Conservation (phyloP, 768 basidiomycete species). For the Pisolithus orientalis region DNA sequence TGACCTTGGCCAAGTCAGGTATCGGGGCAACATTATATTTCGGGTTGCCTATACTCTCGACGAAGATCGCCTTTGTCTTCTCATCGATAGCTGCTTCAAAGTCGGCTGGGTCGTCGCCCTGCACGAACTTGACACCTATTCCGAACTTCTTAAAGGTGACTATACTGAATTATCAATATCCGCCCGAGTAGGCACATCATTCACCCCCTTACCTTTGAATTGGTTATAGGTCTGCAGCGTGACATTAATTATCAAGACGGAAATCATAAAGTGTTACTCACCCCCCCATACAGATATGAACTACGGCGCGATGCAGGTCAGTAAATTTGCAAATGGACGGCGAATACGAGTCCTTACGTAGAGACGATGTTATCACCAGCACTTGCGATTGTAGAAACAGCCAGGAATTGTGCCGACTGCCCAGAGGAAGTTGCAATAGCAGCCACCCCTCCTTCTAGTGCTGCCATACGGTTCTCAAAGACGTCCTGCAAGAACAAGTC, state of each 20-base stretch:
- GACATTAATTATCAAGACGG: not conserved
- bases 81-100: slow-evolving; percentile 52
- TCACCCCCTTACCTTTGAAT: slow-evolving; percentile 42
- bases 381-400: slow-evolving; percentile 44
- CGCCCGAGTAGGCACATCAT: not conserved
- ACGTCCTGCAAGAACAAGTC: slow-evolving; percentile 38
- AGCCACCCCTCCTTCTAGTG: slow-evolving; percentile 56
- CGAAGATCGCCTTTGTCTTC: slow-evolving; percentile 52
- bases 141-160: slow-evolving; percentile 52
- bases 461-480: slow-evolving; percentile 60
- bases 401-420: slow-evolving; percentile 58
- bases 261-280: slow-evolving; percentile 20
- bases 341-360: slow-evolving; percentile 30
- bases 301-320: slow-evolving; percentile 18
- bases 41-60: slow-evolving; percentile 61
- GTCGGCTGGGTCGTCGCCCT: slow-evolving; percentile 37
- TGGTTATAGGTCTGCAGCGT: slow-evolving; percentile 50
- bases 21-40: slow-evolving; percentile 52
- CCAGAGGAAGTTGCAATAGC: slow-evolving; percentile 55
- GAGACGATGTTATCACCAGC: slow-evolving; percentile 63
- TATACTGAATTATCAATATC: slow-evolving; percentile 11
- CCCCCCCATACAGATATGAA: slow-evolving; percentile 55
- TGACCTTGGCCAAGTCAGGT: slow-evolving; percentile 48
- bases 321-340: not conserved
- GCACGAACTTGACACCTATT: slow-evolving; percentile 50